Evolutionary conservation across 768 basidiomycete species (phyloP), one percentile per base, ranked within the genome.

Genomic region (Podaxis sp.): DNA sequence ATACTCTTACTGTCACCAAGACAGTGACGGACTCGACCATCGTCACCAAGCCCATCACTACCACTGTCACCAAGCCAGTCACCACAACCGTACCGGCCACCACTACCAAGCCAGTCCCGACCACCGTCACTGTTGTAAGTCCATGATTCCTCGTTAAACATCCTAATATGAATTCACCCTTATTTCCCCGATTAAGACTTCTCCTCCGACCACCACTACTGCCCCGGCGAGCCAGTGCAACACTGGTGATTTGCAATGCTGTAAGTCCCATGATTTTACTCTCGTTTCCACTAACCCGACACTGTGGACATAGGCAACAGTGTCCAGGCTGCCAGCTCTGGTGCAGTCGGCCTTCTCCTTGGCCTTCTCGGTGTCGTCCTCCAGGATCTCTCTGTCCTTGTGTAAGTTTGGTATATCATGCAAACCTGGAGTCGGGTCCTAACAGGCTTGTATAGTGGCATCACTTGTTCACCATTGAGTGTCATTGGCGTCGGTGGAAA

Each of bases 291-390:
- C 61, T 68, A 49, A 33, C 3, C 11, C 69, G 71, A 58, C 26
- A 28, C 52, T n/a, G 36, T 13, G 12, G 24, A 48, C 19, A 36
- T 53, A 52, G 52, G 56, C 40, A 46, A 28, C 30, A 57, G 52
- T 52, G 36, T 52, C 17, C 57, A 65, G 38, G 24, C 68, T 53
- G 68, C 73, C 12, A 63, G 54, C 60, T 66, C 66, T 56, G 48
- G 55, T 44, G 28, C 59, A 22, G 69, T 67, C 52, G 59, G 66
- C 19, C 24, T 66, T 13, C 60, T 76, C 53, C 59, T 74, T 15
- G 73, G 71, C 42, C 73, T 76, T 56, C 72, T 77, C 51, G 73
- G 72, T 42, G 66, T 77, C 55, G 70, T 70, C 57, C 64, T 75
- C 38, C 12, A 48, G 1, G 59, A 63, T 40, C 19, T 74, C 59